phyloP scores from a whole-genome alignment of 2,329 filamentous ascomycete genomes.

The Penicillium digitatum region DNA sequence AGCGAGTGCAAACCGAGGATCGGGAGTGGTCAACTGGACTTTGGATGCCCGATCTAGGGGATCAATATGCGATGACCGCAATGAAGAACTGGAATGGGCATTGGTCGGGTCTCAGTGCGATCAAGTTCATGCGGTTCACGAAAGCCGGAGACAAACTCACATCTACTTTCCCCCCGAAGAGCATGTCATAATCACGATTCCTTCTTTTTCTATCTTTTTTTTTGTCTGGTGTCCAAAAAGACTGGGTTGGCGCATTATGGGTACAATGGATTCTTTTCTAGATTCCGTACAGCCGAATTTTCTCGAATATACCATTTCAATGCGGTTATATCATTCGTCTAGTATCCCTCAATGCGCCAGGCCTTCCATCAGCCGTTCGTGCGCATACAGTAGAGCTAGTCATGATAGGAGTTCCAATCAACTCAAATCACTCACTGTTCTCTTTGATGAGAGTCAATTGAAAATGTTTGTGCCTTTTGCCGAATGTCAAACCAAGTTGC shows the following conservation, averaged over 20 bases:
- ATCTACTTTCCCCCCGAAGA: conserved; percentile 75
- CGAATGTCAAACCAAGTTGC: conserved; percentile 2
- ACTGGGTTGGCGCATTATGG: conserved; percentile 22
- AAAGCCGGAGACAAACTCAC: conserved; percentile 60
- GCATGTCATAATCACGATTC: conserved; percentile 41
- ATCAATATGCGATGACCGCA: conserved; percentile 60
- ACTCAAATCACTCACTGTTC: neutral
- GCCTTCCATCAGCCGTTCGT: neutral
- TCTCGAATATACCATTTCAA: conserved; percentile 9
- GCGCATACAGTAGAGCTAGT: neutral
- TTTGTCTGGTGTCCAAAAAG: conserved; percentile 15
- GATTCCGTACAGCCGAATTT: conserved; percentile 13
- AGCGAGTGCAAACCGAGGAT: conserved; percentile 65
- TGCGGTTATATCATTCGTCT: neutral
- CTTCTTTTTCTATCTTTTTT: conserved; percentile 10
- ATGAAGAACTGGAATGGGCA: conserved; percentile 75
- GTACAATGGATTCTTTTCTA: conserved; percentile 22
- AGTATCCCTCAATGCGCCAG: neutral
- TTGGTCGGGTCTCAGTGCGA: conserved; percentile 72
- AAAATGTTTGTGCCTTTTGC: neutral
- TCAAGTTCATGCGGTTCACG: conserved; percentile 73
- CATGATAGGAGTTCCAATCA: too few species aligned
- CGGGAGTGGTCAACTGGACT: conserved; percentile 82
- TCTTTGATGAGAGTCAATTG: neutral
- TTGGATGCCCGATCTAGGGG: conserved; percentile 70